These are phyloP conservation scores for Blepharisma stoltei DNA, from an alignment of 73 alveolate genomes.

Conservation along the genomic window DNA sequence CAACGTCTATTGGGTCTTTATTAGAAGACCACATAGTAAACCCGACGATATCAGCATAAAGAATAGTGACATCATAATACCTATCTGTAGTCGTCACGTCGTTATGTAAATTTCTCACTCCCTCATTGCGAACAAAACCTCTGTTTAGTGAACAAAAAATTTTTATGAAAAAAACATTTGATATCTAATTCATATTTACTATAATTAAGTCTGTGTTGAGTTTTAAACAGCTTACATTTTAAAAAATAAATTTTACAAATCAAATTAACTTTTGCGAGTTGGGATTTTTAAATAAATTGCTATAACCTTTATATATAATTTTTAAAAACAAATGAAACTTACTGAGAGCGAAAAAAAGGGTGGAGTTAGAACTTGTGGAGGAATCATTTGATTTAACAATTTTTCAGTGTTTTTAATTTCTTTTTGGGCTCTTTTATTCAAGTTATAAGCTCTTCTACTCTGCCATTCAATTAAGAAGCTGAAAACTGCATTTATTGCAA, in stretches of 20 bases:
- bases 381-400: constrained; percentile 16
- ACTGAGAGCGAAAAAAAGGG: too few relatives aligned
- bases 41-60: constrained; percentile 89
- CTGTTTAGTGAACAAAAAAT: too few relatives aligned
- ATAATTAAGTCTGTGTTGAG: too few relatives aligned
- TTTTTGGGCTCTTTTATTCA: constrained; percentile 22
- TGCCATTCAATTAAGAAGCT: constrained; percentile 19
- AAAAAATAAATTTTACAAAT: too few relatives aligned
- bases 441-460: constrained; percentile 1
- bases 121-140: too few relatives aligned
- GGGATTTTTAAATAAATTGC: too few relatives aligned
- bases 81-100: constrained; percentile 59
- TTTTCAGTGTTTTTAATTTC: constrained; percentile 32
- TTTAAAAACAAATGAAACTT: too few relatives aligned
- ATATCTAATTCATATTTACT: too few relatives aligned
- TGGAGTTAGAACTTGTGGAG: constrained; percentile 33
- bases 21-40: constrained; percentile 67
- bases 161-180: too few relatives aligned
- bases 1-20: constrained; percentile 86
- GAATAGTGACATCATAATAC: constrained; percentile 79
- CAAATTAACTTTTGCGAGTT: too few relatives aligned
- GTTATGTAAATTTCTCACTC: constrained; percentile 3
- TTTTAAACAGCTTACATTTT: too few relatives aligned
- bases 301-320: too few relatives aligned
- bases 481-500: constrained; percentile 13